phyloP scores from a whole-genome alignment of 2,329 filamentous ascomycete species.

The Botrytis medusae region DNA sequence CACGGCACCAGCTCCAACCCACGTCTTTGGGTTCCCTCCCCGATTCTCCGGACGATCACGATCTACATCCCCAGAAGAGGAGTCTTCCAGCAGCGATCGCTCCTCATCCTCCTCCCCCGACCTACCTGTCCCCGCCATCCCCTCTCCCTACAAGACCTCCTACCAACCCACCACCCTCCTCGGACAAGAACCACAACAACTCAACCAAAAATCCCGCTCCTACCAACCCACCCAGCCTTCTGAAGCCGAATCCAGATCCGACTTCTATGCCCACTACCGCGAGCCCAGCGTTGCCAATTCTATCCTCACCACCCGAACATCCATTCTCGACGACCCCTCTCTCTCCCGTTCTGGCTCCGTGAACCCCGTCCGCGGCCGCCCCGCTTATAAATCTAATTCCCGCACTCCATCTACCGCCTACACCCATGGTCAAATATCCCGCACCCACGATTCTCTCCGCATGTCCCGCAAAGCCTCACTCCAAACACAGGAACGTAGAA shows the following conservation, averaged over 20 bases:
- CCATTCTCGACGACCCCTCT: background rate
- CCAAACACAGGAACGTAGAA: background rate
- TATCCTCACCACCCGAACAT: background rate
- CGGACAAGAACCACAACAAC: background rate
- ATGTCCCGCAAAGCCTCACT: background rate
- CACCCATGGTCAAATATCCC: background rate
- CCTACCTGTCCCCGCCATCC: background rate
- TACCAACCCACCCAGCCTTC: background rate
- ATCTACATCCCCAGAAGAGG: background rate
- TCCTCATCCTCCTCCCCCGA: background rate
- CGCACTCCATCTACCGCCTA: background rate
- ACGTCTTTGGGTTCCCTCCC: constrained; percentile 5
- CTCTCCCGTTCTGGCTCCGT: background rate
- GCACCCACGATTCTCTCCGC: constrained; percentile 16
- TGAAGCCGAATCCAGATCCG: background rate
- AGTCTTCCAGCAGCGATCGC: background rate
- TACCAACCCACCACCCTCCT: background rate
- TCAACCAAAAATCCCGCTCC: background rate
- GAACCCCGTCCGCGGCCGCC: background rate
- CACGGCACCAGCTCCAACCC: background rate
- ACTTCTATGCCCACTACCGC: background rate
- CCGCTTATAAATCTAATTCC: background rate
- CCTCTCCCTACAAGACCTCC: background rate
- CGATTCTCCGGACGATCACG: background rate
- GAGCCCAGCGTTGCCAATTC: background rate